phyloP scores from a whole-genome alignment of 139 green algal genomes.

The Ostreobium quekettii region DNA sequence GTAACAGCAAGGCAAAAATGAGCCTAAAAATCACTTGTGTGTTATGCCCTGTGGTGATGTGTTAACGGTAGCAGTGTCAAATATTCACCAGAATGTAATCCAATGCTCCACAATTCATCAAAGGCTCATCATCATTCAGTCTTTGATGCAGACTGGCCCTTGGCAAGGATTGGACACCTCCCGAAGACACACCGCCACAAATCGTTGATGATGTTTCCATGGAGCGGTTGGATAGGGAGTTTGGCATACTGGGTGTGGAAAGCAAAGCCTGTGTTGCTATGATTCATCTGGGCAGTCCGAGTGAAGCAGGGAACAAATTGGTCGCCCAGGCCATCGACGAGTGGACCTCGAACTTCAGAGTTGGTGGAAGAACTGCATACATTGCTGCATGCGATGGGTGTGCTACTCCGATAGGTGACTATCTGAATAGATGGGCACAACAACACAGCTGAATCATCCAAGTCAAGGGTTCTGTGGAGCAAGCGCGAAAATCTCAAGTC shows the following conservation, averaged over 20 bases:
- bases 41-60: too few relatives aligned
- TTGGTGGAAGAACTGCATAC: slow-evolving; percentile 17
- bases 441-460: too few relatives aligned
- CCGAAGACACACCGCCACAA: not conserved
- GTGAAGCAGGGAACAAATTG: not conserved
- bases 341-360: slow-evolving; percentile 4
- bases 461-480: too few relatives aligned
- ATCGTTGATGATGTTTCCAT: slow-evolving; percentile 12
- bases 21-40: too few relatives aligned
- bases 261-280: not conserved
- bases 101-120: too few relatives aligned
- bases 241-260: not conserved
- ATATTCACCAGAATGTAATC: too few relatives aligned
- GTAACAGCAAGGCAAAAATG: too few relatives aligned
- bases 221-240: not conserved
- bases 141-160: not conserved
- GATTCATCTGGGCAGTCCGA: not conserved
- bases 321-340: not conserved
- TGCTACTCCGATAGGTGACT: not conserved
- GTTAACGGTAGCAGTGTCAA: too few relatives aligned
- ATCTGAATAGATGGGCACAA: too few relatives aligned
- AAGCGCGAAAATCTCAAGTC: too few relatives aligned
- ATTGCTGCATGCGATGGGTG: not conserved
- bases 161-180: slow-evolving; percentile 1
- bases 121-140: too few relatives aligned